phyloP scores from a whole-genome alignment of 371 early-diverging fungal genomes.

The Syncephalastrum monosporum region DNA sequence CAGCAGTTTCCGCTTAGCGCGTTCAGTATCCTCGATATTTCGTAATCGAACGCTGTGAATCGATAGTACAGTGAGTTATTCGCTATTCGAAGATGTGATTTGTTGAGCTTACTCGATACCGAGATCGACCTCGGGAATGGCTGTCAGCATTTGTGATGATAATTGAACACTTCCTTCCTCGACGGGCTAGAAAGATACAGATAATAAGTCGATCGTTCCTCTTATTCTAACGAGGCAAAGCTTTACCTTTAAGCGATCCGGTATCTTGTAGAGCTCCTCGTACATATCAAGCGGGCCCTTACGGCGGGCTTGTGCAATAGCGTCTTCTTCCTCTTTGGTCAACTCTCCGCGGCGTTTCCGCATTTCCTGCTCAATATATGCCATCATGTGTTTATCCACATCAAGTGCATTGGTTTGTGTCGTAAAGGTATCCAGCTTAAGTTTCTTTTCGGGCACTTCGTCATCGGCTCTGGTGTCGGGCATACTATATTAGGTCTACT shows the following conservation, averaged over 20 bases:
- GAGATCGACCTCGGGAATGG: conserved; percentile 92
- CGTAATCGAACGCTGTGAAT: conserved; percentile 63
- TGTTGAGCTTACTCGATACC: conserved; percentile 71
- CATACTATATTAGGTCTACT: conserved; percentile 7
- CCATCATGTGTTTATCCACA: conserved; percentile 88
- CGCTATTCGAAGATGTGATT: not conserved
- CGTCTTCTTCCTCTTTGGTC: conserved; percentile 22
- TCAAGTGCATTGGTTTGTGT: conserved; percentile 82
- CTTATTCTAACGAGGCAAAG: not conserved
- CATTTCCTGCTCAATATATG: conserved; percentile 78
- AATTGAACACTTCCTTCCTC: conserved; percentile 86
- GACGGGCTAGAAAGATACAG: conserved; percentile 35
- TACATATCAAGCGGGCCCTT: conserved; percentile 37
- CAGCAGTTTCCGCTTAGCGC: conserved; percentile 67
- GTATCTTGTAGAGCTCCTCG: conserved; percentile 70
- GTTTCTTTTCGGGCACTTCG: conserved; percentile 32
- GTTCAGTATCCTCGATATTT: conserved; percentile 86
- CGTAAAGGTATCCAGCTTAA: conserved; percentile 72
- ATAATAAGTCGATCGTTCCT: not conserved
- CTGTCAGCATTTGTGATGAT: conserved; percentile 88
- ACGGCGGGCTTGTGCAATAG: conserved; percentile 25
- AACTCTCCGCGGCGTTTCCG: conserved; percentile 52
- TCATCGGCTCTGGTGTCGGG: conserved; percentile 19
- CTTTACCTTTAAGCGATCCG: conserved; percentile 67
- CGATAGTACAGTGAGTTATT: not conserved